These are phyloP conservation scores for Cladosporium sp. DNA, from an alignment of 2,329 filamentous ascomycete species.

Conservation along the genomic window DNA sequence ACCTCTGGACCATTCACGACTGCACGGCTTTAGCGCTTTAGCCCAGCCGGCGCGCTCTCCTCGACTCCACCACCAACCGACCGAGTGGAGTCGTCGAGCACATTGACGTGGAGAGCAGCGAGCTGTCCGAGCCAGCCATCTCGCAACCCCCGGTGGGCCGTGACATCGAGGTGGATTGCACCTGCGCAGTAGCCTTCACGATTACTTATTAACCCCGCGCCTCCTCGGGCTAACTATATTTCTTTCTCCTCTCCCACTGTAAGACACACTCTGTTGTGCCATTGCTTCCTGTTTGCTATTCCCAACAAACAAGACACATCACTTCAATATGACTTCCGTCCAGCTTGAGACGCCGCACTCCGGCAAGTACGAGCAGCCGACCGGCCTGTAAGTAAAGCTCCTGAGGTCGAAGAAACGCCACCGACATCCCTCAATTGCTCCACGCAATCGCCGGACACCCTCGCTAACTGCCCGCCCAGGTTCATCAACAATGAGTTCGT, in stretches of 20 bases:
- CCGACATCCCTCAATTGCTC: constrained; percentile 3
- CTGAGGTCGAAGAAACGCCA: constrained; percentile 52
- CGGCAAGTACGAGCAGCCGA: constrained; percentile 58
- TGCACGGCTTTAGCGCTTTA: background rate
- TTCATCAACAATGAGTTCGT: constrained; percentile 79
- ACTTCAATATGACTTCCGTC: constrained; percentile 43
- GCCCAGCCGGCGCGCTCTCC: background rate
- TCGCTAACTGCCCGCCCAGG: constrained; percentile 81
- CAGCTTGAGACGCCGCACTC: constrained; percentile 69
- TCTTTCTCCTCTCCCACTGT: constrained; percentile 16
- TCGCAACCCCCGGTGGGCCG: constrained; percentile 26
- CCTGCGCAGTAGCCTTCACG: constrained; percentile 1
- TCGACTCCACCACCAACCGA: background rate
- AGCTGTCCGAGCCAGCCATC: background rate
- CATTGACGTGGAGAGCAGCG: background rate
- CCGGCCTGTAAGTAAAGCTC: constrained; percentile 50
- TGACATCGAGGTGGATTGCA: constrained; percentile 29
- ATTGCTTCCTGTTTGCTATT: constrained; percentile 8
- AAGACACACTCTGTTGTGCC: constrained; percentile 8
- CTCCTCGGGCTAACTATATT: constrained; percentile 17
- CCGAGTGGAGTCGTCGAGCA: background rate
- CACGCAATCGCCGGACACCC: constrained; percentile 46
- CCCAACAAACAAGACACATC: constrained; percentile 14
- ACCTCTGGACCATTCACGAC: background rate
- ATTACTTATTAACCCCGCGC: constrained; percentile 30